Base-by-base conservation (phyloP, 2,329 filamentous ascomycete species). In the Elsinoe ampelina region DNA sequence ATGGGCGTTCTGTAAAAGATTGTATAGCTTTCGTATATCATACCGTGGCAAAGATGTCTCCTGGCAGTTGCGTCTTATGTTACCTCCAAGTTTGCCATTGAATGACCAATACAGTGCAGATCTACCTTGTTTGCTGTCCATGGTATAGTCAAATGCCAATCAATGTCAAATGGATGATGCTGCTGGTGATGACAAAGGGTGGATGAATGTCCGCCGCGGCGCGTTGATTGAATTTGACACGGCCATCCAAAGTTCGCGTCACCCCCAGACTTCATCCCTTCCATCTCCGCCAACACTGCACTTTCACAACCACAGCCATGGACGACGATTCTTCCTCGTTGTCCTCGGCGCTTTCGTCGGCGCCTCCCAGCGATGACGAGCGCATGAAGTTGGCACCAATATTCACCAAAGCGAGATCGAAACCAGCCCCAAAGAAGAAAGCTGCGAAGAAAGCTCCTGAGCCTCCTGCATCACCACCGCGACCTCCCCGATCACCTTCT, bases 401-500 rank as follows among this genome's bases (percentile, higher is more conserved):
- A 54, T 70, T 70, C 60, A 52, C 64, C 38, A 68, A 66, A 47
- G 67, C 68, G 17, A 47, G 34, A 17, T 22, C 15, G 6, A 61
- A 59, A 30, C 63, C 42, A 38, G 48, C 57, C 13, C 43, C 43
- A 13, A 54, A 52, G 43, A 74, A 75, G 62, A 70, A 72, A 58
- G 70, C 72, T 15, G 67, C 72, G 50, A 70, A 70, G 60, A 55
- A 35, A 66, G 70, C 59, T 66, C 78, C 60, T 73, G 82, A 65
- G 7, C 66, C 67, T 10, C 61, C 63, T 35, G 63, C 61, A 57
- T 69, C 68, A 43, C 67, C 68, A 61, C 67, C 68, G 45, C 59
- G 66, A 58, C 67, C 68, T 20, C 95, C 93, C 77, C 80, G 92
- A 69, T 84, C 86, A 58, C 85, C 89, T 17, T 96, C 91, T 63